Evolutionary conservation across 2,329 filamentous ascomycete genomes (phyloP).

Genomic region (Talaromyces verruculosus): DNA sequence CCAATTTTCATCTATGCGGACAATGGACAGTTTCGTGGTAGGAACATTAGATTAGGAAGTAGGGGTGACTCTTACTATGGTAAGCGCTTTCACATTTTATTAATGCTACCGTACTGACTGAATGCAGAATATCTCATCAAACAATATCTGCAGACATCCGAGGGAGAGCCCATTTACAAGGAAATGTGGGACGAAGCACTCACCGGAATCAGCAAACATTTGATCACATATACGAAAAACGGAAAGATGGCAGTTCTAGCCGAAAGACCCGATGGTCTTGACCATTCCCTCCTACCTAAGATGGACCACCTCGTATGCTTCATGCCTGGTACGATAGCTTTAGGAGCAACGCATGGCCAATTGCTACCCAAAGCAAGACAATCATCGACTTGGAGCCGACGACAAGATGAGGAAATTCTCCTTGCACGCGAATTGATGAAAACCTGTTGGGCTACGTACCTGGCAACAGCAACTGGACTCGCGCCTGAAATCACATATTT

Average conservation of each 20-base stretch:
- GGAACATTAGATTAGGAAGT: conserved; percentile 88
- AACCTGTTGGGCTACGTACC: conserved; percentile 98
- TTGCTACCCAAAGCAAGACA: conserved; percentile 74
- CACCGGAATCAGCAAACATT: conserved; percentile 81
- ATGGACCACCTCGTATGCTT: conserved; percentile 99
- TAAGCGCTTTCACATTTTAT: conserved; percentile 26
- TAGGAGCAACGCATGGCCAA: conserved; percentile 78
- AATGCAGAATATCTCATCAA: conserved; percentile 86
- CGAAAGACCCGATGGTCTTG: conserved; percentile 75
- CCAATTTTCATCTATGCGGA: conserved; percentile 87
- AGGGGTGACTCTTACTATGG: conserved; percentile 94
- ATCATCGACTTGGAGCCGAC: conserved; percentile 68
- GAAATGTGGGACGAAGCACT: conserved; percentile 92
- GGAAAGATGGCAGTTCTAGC: conserved; percentile 84
- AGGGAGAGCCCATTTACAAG: conserved; percentile 79
- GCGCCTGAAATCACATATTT: conserved; percentile 95
- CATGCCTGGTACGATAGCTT: conserved; percentile 90
- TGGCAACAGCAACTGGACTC: conserved; percentile 83
- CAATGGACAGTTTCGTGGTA: conserved; percentile 73
- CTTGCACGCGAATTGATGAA: conserved; percentile 90
- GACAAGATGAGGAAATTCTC: conserved; percentile 82
- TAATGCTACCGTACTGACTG: neutral
- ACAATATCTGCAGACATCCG: conserved; percentile 91
- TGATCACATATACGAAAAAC: conserved; percentile 82
- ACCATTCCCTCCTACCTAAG: conserved; percentile 69